phyloP scores from a whole-genome alignment of 179 eudicot genomes.

The Gypsophila paniculata region DNA sequence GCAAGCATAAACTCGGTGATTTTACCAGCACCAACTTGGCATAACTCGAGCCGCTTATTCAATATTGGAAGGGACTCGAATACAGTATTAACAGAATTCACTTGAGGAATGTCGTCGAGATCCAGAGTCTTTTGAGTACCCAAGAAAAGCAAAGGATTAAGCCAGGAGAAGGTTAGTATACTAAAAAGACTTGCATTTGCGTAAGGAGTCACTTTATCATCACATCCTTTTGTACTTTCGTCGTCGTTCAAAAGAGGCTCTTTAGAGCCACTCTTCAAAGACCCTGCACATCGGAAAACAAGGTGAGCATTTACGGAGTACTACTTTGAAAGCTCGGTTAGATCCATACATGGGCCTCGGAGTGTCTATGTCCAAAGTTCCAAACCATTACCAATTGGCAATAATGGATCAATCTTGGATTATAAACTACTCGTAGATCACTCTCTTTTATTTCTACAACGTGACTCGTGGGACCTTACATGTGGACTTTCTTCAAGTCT shows the following conservation, averaged over 20 bases:
- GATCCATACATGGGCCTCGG: too few relatives aligned
- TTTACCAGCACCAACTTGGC: not conserved
- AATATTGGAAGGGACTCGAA: conserved; percentile 46
- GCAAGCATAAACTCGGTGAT: conserved; percentile 29
- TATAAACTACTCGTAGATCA: too few relatives aligned
- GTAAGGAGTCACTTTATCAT: not conserved
- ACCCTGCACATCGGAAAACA: not conserved
- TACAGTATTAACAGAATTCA: conserved; percentile 38
- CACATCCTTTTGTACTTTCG: not conserved
- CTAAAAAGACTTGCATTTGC: not conserved
- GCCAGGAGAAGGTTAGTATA: not conserved
- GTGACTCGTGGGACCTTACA: too few relatives aligned
- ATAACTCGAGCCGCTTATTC: conserved; percentile 22
- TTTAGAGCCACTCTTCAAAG: not conserved
- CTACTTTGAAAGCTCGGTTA: too few relatives aligned
- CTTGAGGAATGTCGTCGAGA: conserved; percentile 60
- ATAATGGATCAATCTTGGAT: too few relatives aligned
- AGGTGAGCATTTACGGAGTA: not conserved
- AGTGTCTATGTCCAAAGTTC: too few relatives aligned
- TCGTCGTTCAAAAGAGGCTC: conserved; percentile 2
- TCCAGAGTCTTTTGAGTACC: conserved; percentile 44
- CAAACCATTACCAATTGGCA: too few relatives aligned
- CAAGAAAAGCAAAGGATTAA: conserved; percentile 34
- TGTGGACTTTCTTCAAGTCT: too few relatives aligned
- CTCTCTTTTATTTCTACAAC: too few relatives aligned